Base-by-base conservation (phyloP, 1,284 basidiomycete genomes). In the Ustilago cynodontis region DNA sequence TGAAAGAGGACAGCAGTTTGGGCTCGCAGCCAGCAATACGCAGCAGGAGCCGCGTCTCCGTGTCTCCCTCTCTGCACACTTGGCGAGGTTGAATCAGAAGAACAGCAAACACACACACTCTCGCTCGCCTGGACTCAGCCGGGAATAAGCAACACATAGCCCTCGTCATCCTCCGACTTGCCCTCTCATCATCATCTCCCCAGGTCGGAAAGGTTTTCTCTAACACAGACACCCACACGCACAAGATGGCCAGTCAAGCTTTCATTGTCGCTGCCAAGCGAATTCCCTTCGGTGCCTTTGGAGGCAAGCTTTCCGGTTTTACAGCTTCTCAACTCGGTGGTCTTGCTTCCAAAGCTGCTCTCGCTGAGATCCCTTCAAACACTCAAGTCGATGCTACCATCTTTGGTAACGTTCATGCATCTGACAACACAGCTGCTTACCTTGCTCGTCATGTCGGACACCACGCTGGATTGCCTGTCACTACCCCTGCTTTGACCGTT, bases 371-470 rank as follows among this genome's bases (percentile, higher is more conserved):
- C 16, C 88, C 88, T 0, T 80, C 87, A 4, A 78, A 64, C 35
- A 77, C 74, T 2, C 70, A 87, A 68, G 87, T 89, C 14, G 88
- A 89, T 74, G 87, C 82, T 29, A 85, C 82, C 29, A 81, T 84
- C 59, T 86, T 85, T 54, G 84, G 85, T 52, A 79, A 81, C 56
- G 85, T 86, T 13, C 79, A 82, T 10, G 73, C 74, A 11, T 72
- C 68, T 4, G 85, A 86, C 64, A 78, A 78, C 53, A 65, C 94
- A 55, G 95, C 95, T 56, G 95, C 98, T 86, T 94, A 93, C 41
- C 94, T 96, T 29, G 94, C 96, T 59, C 92, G 96, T 74, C 96
- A 99, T 87, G 95, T 97, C 69, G 94, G 93, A 14, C 92, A 98
- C 78, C 90, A 88, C 70, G 90, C 95, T 31, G 96, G 96, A 75